A percentile compares a stretch with the other conserved stretches of the same genome.
These are phyloP conservation scores for Sodiomyces alkalinus DNA, from an alignment of 2,329 filamentous ascomycete species.

Conservation along the genomic window DNA sequence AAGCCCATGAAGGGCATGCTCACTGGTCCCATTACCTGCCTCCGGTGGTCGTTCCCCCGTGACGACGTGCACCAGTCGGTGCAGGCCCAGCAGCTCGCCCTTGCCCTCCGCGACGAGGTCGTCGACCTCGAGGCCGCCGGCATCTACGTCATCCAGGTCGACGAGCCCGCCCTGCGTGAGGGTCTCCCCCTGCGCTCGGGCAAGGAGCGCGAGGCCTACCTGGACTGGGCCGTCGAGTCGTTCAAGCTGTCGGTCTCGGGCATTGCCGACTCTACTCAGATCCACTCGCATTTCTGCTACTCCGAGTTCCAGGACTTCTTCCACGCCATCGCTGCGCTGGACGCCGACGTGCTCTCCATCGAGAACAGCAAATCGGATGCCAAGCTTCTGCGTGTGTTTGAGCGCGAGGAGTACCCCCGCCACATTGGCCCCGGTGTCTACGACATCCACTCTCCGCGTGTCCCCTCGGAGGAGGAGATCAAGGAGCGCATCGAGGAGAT, in stretches of 20 bases:
- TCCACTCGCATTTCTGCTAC: slow-evolving; percentile 99
- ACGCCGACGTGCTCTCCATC: slow-evolving; percentile 95
- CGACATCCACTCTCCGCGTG: slow-evolving; percentile 98
- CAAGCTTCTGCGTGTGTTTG: slow-evolving; percentile 97
- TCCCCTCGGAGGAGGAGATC: slow-evolving; percentile 95
- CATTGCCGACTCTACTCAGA: slow-evolving; percentile 91
- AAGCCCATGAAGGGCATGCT: slow-evolving; percentile 99
- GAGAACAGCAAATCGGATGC: slow-evolving; percentile 99
- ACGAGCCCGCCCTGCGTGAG: slow-evolving; percentile 97
- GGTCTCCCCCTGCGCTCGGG: slow-evolving; percentile 93
- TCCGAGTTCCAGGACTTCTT: slow-evolving; percentile 99
- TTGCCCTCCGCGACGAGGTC: slow-evolving; percentile 96
- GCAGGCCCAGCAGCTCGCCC: slow-evolving; percentile 95
- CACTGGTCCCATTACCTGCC: slow-evolving; percentile 95
- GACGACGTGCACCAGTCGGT: slow-evolving; percentile 98
- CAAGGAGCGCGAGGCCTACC: slow-evolving; percentile 91
- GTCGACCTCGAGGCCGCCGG: slow-evolving; percentile 94
- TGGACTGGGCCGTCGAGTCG: slow-evolving; percentile 92
- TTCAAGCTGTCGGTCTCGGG: slow-evolving; percentile 93
- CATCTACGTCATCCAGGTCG: slow-evolving; percentile 96
- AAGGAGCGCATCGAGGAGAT: slow-evolving; percentile 96
- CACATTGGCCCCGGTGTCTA: slow-evolving; percentile 99
- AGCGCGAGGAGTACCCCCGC: slow-evolving; percentile 90
- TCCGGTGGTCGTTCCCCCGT: slow-evolving; percentile 99
- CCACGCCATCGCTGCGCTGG: slow-evolving; percentile 95